Base-by-base conservation (phyloP, 306 rosid genomes). In the Castanospermum australe region DNA sequence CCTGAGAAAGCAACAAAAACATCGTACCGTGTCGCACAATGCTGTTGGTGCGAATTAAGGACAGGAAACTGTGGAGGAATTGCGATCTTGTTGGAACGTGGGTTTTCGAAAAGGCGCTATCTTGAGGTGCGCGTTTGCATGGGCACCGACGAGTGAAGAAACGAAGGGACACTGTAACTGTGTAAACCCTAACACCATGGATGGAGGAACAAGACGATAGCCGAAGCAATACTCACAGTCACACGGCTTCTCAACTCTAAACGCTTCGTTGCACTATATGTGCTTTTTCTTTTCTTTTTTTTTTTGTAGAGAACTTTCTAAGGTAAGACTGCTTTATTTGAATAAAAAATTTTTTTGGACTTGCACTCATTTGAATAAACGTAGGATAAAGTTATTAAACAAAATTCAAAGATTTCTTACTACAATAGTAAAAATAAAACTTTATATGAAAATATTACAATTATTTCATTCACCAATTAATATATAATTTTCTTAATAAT, bases 101-200 rank as follows among this genome's bases (percentile, higher is more conserved):
- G 70, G 20, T 18, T 57, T 57, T 5, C 14, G 65, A 57, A 57
- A 36, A 25, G 25, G 18, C 48, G 32, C 15, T 28, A 21, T 38
- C 17, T 30, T 50, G 5, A 22, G n/a, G n/a, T n/a, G n/a, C n/a
- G n/a, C n/a, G n/a, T n/a, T n/a, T 28, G 32, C 32, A 28, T 28
- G 32, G 32, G 32, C 6, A 4, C 21, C 32, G 65, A 21, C 32
- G 65, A 81, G 33, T 1, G 25, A 41, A 41, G 8, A 57, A 30
- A 71, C 21, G 4, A 68, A 44, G n/a, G 14, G 36, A 67, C 47
- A 67, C 0, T 35, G 42, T 38, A 62, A 71, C 35, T 11, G 17
- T 9, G 39, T n/a, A 61, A 82, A 76, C 85, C 85, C 85, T 82
- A 69, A 48, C 14, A 36, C 59, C 1, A 9, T 28, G 61, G 51